Conservation (phyloP, 805 yeast species). For the Wickerhamiella azymoides region DNA sequence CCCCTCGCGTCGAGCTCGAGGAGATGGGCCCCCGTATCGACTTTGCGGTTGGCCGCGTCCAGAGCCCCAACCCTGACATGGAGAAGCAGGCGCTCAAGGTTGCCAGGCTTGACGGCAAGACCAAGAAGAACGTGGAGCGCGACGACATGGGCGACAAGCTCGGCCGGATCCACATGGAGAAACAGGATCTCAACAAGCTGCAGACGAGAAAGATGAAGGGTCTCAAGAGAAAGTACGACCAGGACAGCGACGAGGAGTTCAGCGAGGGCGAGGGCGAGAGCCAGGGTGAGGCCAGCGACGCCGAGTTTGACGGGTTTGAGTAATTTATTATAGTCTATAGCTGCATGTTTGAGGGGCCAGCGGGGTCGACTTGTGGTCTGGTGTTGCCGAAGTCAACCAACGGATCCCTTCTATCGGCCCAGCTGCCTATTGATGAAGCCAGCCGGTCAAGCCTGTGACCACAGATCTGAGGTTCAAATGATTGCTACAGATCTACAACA, state of each 20-base stretch:
- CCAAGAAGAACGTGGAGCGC: slow-evolving; percentile 75
- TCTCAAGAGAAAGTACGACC: slow-evolving; percentile 75
- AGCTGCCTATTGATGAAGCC: too few relatives aligned
- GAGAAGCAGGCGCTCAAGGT: slow-evolving; percentile 76
- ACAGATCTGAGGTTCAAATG: too few relatives aligned
- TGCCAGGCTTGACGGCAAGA: slow-evolving; percentile 71
- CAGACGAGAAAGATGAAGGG: slow-evolving; percentile 99
- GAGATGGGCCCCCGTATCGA: slow-evolving; percentile 95
- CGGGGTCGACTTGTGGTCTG: too few relatives aligned
- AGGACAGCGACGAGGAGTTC: slow-evolving; percentile 44
- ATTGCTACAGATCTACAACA: too few relatives aligned
- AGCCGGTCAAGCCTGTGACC: too few relatives aligned
- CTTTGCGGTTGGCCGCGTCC: slow-evolving; percentile 79
- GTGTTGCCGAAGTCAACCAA: too few relatives aligned
- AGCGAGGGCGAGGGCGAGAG: slow-evolving; percentile 30
- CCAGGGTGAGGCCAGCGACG: slow-evolving; percentile 15
- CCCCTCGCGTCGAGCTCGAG: slow-evolving; percentile 86
- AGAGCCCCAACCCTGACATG: slow-evolving; percentile 69
- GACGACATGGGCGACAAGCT: slow-evolving; percentile 92
- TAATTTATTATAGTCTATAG: not conserved
- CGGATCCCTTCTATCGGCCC: too few relatives aligned
- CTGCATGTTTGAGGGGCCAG: not conserved
- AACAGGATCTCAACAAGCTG: slow-evolving; percentile 76
- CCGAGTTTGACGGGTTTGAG: slow-evolving; percentile 3
- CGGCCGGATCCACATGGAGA: slow-evolving; percentile 92